Evolutionary conservation across 768 basidiomycete species (phyloP).

Genomic region (Neoboletus brunneissimus): DNA sequence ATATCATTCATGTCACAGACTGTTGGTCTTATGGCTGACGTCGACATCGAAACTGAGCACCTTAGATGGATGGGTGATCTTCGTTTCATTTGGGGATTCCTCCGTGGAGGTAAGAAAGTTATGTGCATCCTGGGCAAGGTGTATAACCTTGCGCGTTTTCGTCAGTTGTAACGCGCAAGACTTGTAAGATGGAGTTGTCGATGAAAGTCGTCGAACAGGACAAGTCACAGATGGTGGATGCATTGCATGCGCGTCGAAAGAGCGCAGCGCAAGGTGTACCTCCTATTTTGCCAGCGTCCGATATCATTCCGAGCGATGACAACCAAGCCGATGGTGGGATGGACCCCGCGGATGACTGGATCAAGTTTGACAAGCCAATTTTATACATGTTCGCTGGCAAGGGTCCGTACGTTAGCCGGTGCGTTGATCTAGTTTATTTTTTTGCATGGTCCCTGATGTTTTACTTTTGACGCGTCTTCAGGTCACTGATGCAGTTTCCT

Average conservation of each 20-base stretch:
- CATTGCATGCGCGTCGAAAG: slow-evolving; percentile 40
- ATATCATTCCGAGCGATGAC: slow-evolving; percentile 9
- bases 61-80: slow-evolving; percentile 84
- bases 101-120: slow-evolving; percentile 56
- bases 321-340: slow-evolving; percentile 18
- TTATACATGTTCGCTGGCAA: slow-evolving; percentile 75
- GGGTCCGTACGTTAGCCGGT: slow-evolving; percentile 73
- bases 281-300: slow-evolving; percentile 8
- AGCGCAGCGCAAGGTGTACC: slow-evolving; percentile 14
- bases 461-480: slow-evolving; percentile 21
- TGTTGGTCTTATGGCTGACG: slow-evolving; percentile 80
- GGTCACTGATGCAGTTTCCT: slow-evolving; percentile 81
- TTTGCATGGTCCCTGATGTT: not conserved
- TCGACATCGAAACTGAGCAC: slow-evolving; percentile 81
- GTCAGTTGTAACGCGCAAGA: slow-evolving; percentile 56
- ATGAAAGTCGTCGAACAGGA: slow-evolving; percentile 69
- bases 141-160: not conserved
- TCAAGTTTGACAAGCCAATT: slow-evolving; percentile 62
- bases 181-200: slow-evolving; percentile 68
- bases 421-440: slow-evolving; percentile 8
- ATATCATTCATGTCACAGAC: slow-evolving; percentile 85
- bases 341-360: slow-evolving; percentile 59
- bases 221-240: slow-evolving; percentile 66
- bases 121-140: not conserved
- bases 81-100: slow-evolving; percentile 71